Evolutionary conservation across 2,329 filamentous ascomycete genomes (phyloP).

Genomic region (Fusarium sp.): DNA sequence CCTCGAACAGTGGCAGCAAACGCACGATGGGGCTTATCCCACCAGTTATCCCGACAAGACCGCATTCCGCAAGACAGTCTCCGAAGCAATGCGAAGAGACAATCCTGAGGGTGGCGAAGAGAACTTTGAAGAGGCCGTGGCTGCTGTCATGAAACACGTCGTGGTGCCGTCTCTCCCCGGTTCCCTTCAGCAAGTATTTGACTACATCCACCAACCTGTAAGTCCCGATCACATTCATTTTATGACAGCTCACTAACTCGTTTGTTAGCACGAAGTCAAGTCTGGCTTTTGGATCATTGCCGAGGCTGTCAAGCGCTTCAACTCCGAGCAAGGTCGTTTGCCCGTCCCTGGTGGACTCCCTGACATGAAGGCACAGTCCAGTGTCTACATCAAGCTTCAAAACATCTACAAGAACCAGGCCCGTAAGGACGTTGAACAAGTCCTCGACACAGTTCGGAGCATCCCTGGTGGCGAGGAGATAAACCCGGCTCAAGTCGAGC

Average conservation of each 20-base stretch:
- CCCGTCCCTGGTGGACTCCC: conserved; percentile 88
- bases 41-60: conserved; percentile 83
- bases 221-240: conserved; percentile 40
- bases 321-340: conserved; percentile 73
- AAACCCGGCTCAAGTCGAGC: conserved; percentile 77
- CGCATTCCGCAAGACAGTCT: conserved; percentile 76
- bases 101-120: conserved; percentile 90
- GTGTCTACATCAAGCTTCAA: conserved; percentile 87
- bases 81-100: conserved; percentile 70
- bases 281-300: conserved; percentile 89
- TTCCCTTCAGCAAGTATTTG: conserved; percentile 78
- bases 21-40: conserved; percentile 73
- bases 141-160: conserved; percentile 87
- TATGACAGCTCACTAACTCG: conserved; percentile 9
- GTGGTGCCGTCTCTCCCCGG: conserved; percentile 71
- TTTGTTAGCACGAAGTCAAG: conserved; percentile 53
- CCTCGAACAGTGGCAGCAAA: conserved; percentile 78
- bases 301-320: conserved; percentile 78
- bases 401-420: conserved; percentile 93
- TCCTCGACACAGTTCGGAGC: conserved; percentile 69
- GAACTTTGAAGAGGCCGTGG: conserved; percentile 93
- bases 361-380: conserved; percentile 96
- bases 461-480: conserved; percentile 61
- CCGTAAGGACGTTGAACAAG: conserved; percentile 76
- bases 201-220: conserved; percentile 65